These are phyloP conservation scores for Primulina huaijiensis DNA, from an alignment of 257 asterid genomes.

Conservation along the genomic window DNA sequence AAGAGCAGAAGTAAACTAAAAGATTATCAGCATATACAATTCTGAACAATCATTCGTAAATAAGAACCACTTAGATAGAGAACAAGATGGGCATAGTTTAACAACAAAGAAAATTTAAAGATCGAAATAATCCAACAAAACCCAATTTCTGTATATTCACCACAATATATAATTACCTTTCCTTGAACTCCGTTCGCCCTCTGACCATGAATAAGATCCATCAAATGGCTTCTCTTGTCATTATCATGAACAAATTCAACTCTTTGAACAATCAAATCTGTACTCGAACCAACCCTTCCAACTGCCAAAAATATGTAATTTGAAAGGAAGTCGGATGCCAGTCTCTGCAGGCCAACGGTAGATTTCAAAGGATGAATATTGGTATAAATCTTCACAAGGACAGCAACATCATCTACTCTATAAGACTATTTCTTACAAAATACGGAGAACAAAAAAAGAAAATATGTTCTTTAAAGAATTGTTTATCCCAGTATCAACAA, in stretches of 20 bases:
- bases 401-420: neutral
- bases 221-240: constrained; percentile 82
- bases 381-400: constrained; percentile 5
- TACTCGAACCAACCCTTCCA: constrained; percentile 91
- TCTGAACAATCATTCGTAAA: too few species aligned
- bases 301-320: constrained; percentile 80
- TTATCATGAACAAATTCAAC: constrained; percentile 70
- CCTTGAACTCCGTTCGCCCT: constrained; percentile 52
- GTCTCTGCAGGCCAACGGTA: constrained; percentile 58
- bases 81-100: too few species aligned
- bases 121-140: too few species aligned
- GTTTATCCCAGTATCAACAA: neutral
- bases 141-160: constrained; percentile 11
- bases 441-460: constrained; percentile 8
- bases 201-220: constrained; percentile 88
- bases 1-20: too few species aligned
- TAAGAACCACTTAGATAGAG: too few species aligned
- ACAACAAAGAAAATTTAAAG: too few species aligned
- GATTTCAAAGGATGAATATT: constrained; percentile 9
- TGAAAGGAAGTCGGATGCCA: constrained; percentile 88
- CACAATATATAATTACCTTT: constrained; percentile 42
- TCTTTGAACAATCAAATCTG: constrained; percentile 77
- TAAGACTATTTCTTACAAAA: constrained; percentile 2
- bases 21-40: too few species aligned
- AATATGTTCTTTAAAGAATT: neutral